These are phyloP conservation scores for Euphorbia tirucalli DNA, from an alignment of 345 rosid genomes.

Conservation along the genomic window DNA sequence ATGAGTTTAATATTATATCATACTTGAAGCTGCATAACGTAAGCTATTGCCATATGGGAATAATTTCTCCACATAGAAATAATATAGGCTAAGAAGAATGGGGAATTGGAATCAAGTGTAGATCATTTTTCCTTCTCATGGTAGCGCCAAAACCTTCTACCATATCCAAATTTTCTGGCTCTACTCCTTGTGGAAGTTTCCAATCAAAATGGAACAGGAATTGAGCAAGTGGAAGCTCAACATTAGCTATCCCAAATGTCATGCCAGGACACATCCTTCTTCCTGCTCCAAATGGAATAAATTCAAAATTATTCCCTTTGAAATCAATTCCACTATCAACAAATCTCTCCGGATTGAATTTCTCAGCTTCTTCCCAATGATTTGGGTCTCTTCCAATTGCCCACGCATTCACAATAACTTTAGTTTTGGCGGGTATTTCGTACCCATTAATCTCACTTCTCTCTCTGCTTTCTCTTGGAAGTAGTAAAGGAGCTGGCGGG, in stretches of 20 bases:
- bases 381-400: slow-evolving; percentile 30
- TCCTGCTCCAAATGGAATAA: slow-evolving; percentile 35
- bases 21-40: no score
- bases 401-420: slow-evolving; percentile 30
- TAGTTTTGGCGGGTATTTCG: slow-evolving; percentile 10
- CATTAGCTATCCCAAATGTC: slow-evolving; percentile 10
- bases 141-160: slow-evolving; percentile 14
- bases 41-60: no score
- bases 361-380: slow-evolving; percentile 29
- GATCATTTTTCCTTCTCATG: slow-evolving; percentile 9
- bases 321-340: slow-evolving; percentile 22
- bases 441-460: slow-evolving; percentile 20
- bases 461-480: slow-evolving; percentile 33
- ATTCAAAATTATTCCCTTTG: slow-evolving; percentile 24
- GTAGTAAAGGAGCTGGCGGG: slow-evolving; percentile 26
- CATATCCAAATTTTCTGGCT: slow-evolving; percentile 25
- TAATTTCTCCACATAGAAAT: no score
- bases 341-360: slow-evolving; percentile 31
- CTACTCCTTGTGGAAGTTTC: slow-evolving; percentile 18
- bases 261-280: slow-evolving; percentile 39
- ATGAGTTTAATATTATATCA: no score
- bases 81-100: not conserved
- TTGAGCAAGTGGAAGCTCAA: slow-evolving; percentile 27
- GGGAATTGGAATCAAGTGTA: slow-evolving; percentile 8
- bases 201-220: slow-evolving; percentile 34